Evolutionary conservation across 108 stramenopile genomes (phyloP).

Genomic region (Asterionellopsis glacialis): DNA sequence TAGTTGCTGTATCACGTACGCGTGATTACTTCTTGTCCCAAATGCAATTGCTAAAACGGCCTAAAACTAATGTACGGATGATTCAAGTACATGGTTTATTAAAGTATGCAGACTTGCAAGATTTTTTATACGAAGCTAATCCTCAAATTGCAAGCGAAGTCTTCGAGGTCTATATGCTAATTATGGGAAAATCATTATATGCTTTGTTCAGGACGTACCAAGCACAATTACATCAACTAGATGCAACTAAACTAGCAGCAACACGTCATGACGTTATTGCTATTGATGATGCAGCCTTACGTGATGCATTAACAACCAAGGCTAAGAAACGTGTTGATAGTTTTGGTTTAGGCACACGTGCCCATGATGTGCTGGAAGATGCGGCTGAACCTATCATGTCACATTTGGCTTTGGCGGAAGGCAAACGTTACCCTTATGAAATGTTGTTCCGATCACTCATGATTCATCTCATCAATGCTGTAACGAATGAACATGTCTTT

Average conservation of each 20-base stretch:
- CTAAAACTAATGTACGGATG: constrained; percentile 95
- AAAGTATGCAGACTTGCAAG: constrained; percentile 80
- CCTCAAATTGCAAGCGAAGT: constrained; percentile 90
- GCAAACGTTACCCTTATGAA: constrained; percentile 87
- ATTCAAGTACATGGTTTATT: constrained; percentile 92
- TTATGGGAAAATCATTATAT: constrained; percentile 90
- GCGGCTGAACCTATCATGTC: constrained; percentile 72
- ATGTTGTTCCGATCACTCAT: constrained; percentile 88
- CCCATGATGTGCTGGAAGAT: constrained; percentile 32
- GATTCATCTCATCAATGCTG: constrained; percentile 95
- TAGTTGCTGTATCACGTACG: constrained; percentile 81
- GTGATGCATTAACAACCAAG: constrained; percentile 85
- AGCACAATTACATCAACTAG: constrained; percentile 87
- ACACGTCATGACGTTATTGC: constrained; percentile 92
- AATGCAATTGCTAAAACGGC: constrained; percentile 62
- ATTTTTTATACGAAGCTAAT: constrained; percentile 85
- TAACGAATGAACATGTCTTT: constrained; percentile 96
- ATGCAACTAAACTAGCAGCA: constrained; percentile 74
- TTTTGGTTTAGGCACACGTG: constrained; percentile 82
- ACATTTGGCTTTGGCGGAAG: constrained; percentile 87
- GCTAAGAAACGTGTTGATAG: constrained; percentile 93
- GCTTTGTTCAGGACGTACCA: constrained; percentile 94
- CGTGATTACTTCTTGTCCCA: constrained; percentile 88
- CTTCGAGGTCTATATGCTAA: constrained; percentile 86
- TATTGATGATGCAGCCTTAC: constrained; percentile 86